Evolutionary conservation across 1,284 basidiomycete genomes (phyloP), one percentile per base, ranked within the genome.

Genomic region (Polyporus tsugae): DNA sequence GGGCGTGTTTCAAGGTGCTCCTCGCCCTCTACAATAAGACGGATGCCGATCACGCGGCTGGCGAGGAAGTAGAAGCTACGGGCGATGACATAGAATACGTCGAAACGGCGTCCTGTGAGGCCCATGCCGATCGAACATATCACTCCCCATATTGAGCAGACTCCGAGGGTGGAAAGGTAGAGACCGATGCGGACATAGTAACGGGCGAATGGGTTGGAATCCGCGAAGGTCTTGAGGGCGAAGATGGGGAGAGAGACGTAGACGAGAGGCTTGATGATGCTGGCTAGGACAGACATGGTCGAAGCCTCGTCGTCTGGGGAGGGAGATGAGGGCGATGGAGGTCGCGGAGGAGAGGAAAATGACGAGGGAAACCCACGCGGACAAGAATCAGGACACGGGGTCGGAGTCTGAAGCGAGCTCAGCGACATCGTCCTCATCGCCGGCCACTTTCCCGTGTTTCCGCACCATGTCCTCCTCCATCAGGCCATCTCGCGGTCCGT

Each of bases 51-150:
- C 3, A 91, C 79, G 15, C 88, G 87, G 46, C 89, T 86, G 58
- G 90, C 88, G 66, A 95, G 73, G 63, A 80, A 76, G 83, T 97
- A 96, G 84, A 99, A 99, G 55, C 87, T 89, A 62, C 95, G 84
- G 2, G 96, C 97, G 52, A 97, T 92, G 72, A 94, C 83, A 75
- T 87, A 92, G 82, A 97, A 95, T 75, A 94, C 94, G 79, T 98
- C 94, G 78, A 91, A 90, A 22, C 92, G 85, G 76, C 89, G 85
- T 19, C 96, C 96, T 9, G 89, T 77, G 41, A 94, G 76, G 7
- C 89, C 85, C 82, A 97, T 87, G 19, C 90, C 84, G 19, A 95
- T 82, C 3, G 92, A 91, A 62, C 92, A 83, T 59, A 95, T 77
- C 60, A 94, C 85, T 57, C 95, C 95, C 84, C 91, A 92, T 63